These are phyloP conservation scores for Incumbomyces delicatus DNA, from an alignment of 2,329 filamentous ascomycete genomes.

Conservation along the genomic window DNA sequence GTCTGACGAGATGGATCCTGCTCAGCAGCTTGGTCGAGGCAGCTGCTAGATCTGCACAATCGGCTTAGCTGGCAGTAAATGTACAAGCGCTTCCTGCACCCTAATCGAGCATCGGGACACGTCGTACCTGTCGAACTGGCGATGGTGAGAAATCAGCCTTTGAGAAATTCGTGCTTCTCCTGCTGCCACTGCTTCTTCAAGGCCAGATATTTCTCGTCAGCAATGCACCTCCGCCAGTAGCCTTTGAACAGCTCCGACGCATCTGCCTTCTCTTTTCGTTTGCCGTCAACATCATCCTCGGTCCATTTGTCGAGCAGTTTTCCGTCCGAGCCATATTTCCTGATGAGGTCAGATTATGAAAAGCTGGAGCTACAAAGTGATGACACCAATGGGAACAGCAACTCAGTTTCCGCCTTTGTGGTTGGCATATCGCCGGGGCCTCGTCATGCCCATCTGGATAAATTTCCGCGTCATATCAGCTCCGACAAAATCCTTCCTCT, in stretches of 20 bases:
- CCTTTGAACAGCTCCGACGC: conserved; percentile 22
- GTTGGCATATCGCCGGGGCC: conserved; percentile 51
- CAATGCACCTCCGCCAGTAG: conserved; percentile 24
- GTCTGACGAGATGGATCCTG: too few species aligned
- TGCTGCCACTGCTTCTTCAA: conserved; percentile 36
- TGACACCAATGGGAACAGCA: background rate
- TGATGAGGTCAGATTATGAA: conserved; percentile 8
- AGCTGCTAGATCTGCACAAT: too few species aligned
- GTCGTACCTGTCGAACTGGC: background rate
- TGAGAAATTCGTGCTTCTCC: conserved; percentile 13
- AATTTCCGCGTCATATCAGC: conserved; percentile 58
- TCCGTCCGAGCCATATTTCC: conserved; percentile 42
- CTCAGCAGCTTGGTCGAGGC: too few species aligned
- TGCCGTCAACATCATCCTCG: conserved; percentile 31
- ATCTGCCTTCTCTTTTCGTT: conserved; percentile 22
- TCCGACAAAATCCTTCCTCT: conserved; percentile 48
- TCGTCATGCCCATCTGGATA: conserved; percentile 57
- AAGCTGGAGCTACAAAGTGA: background rate
- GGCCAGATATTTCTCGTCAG: conserved; percentile 36
- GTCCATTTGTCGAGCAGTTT: conserved; percentile 32
- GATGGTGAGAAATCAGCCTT: background rate
- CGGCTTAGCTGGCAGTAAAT: too few species aligned
- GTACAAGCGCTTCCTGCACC: too few species aligned
- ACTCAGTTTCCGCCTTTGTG: conserved; percentile 35
- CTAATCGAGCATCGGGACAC: background rate